Evolutionary conservation across 2,329 filamentous ascomycete genomes (phyloP), one percentile per base, ranked within the genome.

Genomic region (Rhynchosporium graminicola): DNA sequence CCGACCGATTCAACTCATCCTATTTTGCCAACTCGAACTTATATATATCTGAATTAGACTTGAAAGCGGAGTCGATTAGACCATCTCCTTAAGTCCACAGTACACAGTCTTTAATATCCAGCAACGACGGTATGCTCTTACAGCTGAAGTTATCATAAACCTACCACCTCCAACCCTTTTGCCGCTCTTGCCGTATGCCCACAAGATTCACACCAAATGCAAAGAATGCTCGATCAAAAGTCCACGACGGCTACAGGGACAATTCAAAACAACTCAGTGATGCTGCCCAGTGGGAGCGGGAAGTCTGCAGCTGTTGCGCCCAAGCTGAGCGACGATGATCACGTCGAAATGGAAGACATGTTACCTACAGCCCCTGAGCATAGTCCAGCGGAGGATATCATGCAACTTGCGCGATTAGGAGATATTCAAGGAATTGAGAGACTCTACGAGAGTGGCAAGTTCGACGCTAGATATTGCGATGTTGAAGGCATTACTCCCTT

Each of bases 401-500:
- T 99, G 94, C 94, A 97, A 79, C 80, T 97, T 74, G 92, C 95
- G 46, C 84, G 95, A 64, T 78, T 96, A 69, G 95, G 96, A 62
- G 92, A 99, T 74, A 85, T 97, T 64, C 80, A 83, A 7, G 89
- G 86, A 59, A 95, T 99, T 81, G 90, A 97, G 79, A 92, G 88
- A 79, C 82, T 99, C 57, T 96, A 97, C 70, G 91, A 94, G 74
- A 85, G 84, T 62, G 89, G 89, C 68, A 91, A 90, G 71, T 91
- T 84, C 75, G 90, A 92, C 75, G 91, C 92, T 56, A 91, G 87
- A 59, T 95, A 92, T 75, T 84, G 83, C 60, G 95, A 99, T 74
- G 90, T 90, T 60, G 92, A 99, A 77, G 92, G 92, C 73, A 97
- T 99, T 74, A 98, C 94, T 46, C 92, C 95, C 66, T 79, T 99